Percentiles rank a stretch among this genome's conserved stretches.
Evolutionary conservation across 1,139 yeast species (phyloP).

Genomic region (Meyerozyma guilliermondii): DNA sequence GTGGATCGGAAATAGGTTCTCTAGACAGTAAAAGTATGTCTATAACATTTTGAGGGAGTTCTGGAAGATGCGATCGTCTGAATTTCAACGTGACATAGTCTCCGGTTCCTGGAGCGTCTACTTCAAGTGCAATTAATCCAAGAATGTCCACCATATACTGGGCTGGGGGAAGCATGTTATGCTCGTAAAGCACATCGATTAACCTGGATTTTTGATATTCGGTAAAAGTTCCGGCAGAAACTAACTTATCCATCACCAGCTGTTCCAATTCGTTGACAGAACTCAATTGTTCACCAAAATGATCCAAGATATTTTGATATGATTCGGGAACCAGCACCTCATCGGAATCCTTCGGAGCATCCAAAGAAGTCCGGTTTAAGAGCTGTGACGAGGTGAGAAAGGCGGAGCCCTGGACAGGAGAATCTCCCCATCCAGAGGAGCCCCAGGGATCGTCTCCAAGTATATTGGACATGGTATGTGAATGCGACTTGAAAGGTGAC

Average conservation of each 20-base stretch:
- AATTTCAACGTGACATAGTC: conserved; percentile 42
- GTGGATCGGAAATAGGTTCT: conserved; percentile 14
- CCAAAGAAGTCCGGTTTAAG: not conserved
- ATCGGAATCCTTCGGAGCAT: not conserved
- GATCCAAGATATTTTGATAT: conserved; percentile 17
- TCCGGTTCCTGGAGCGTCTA: conserved; percentile 36
- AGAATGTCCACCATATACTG: conserved; percentile 30
- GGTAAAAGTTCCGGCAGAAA: conserved; percentile 23
- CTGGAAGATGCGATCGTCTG: conserved; percentile 30
- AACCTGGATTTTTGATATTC: conserved; percentile 29
- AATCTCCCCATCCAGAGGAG: not conserved
- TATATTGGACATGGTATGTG: not conserved
- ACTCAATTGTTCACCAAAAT: conserved; percentile 15
- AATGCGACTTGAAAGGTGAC: not conserved
- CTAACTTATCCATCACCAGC: conserved; percentile 24
- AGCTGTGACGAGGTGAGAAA: not conserved
- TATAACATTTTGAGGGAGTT: conserved; percentile 23
- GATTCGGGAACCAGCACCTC: conserved; percentile 18
- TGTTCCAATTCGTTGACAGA: conserved; percentile 30
- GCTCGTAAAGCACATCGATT: conserved; percentile 34
- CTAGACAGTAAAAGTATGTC: conserved; percentile 9
- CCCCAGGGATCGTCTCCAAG: conserved; percentile 2
- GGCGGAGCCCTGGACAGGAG: not conserved
- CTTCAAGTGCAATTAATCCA: conserved; percentile 39
- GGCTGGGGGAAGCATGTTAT: conserved; percentile 29